Percentiles rank a stretch among this genome's conserved stretches.
phyloP scores from a whole-genome alignment of 2,329 filamentous ascomycete species.

The Cladophialophora carrionii region DNA sequence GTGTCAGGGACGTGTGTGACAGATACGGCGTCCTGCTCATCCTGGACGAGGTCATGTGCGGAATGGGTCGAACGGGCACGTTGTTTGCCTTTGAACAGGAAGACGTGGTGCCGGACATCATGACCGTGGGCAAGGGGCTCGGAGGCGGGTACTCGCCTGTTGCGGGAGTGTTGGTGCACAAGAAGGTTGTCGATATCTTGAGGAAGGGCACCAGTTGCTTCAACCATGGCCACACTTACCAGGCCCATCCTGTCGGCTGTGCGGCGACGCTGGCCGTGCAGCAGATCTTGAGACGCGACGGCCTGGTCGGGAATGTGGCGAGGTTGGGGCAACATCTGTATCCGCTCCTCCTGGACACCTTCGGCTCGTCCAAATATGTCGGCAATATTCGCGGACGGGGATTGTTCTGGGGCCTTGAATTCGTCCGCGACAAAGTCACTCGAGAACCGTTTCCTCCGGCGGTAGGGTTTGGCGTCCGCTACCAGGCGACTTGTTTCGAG shows the following conservation, averaged over 20 bases:
- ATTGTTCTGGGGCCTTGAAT: conserved; percentile 64
- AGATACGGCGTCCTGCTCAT: conserved; percentile 73
- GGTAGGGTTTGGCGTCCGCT: conserved; percentile 48
- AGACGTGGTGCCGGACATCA: conserved; percentile 59
- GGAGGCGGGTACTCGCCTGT: conserved; percentile 61
- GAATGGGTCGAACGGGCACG: conserved; percentile 60
- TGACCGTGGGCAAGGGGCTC: conserved; percentile 63
- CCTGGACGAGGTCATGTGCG: conserved; percentile 66
- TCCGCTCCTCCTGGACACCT: conserved; percentile 48
- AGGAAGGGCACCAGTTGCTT: conserved; percentile 56
- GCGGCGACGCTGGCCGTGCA: conserved; percentile 58
- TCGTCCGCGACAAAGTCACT: conserved; percentile 58
- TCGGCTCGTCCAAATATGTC: conserved; percentile 55
- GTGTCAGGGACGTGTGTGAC: conserved; percentile 58
- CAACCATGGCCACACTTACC: conserved; percentile 63
- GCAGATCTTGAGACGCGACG: conserved; percentile 55
- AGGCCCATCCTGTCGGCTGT: conserved; percentile 60
- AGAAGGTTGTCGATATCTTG: conserved; percentile 55
- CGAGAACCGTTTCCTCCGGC: conserved; percentile 58
- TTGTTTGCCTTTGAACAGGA: conserved; percentile 33
- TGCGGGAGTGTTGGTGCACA: conserved; percentile 58
- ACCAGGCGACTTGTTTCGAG: conserved; percentile 48
- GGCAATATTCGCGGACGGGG: conserved; percentile 63
- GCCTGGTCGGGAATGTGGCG: conserved; percentile 51
- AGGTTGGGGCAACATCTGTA: conserved; percentile 44